Evolutionary conservation across 176 grass and related monocot species (phyloP), one percentile per base, ranked within the genome.

Genomic region (Eragrostis nindensis): DNA sequence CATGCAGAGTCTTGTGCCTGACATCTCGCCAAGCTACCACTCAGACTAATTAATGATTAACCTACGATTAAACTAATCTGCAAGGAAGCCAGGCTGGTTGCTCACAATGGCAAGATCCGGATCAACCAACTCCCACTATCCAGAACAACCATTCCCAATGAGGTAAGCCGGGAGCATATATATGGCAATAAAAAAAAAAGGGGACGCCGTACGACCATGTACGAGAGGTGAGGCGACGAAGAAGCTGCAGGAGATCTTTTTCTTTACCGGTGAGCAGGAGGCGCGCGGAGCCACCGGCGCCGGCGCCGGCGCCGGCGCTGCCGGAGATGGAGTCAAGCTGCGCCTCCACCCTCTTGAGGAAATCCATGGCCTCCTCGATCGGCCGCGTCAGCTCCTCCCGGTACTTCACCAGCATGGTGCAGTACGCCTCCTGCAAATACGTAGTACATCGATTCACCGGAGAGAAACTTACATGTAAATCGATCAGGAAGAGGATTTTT

Each of bases 331-430:
- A 78, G 66, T 91, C 91, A 27, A 98, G 88, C 83, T 98, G 92
- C 52, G 78, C 73, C 71, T 98, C 92, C 53, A 89, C 92, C 21
- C 81, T 84, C 85, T 84, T 95, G 61, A 98, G 81, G 76, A 95
- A 98, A 17, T 93, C 92, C 49, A 82, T 98, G 71, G 90, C 92
- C 36, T 95, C 95, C 19, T 98, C 87, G 18, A 98, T 87, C 15
- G 90, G 95, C 57, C 88, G 85, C 21, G 78, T 82, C 68, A 98
- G 79, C 81, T 98, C 95, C 70, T 93, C 95, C 55, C 86, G 62
- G 89, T 98, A 98, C 88, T 95, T 95, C 27, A 80, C 61, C 32
- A 98, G 80, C 78, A 98, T 87, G 73, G 91, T 90, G 61, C 90
- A 93, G 80, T 98, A 98, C 8, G 90, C 95, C 74, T 98, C 95